A percentile compares a stretch with the other conserved stretches of the same genome.
Evolutionary conservation across 1,139 yeast species (phyloP).

Genomic region (Blastobotrys serpentis): DNA sequence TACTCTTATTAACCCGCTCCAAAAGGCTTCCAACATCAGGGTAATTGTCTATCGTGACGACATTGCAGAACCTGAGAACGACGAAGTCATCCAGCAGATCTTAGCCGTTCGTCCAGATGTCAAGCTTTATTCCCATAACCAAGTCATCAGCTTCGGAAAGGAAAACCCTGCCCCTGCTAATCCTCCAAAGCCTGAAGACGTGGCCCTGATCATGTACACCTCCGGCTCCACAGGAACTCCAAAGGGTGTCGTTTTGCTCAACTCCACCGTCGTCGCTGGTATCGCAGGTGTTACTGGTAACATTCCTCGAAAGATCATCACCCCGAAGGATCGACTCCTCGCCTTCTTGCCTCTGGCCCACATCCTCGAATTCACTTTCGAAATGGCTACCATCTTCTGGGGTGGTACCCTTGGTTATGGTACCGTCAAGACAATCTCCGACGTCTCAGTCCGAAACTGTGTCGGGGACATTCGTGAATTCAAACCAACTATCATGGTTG

Average conservation of each 20-base stretch:
- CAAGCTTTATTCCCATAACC: constrained; percentile 61
- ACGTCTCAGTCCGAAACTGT: constrained; percentile 77
- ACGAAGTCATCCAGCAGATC: constrained; percentile 62
- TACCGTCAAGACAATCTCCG: constrained; percentile 86
- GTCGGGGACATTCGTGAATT: constrained; percentile 84
- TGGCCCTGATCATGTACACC: constrained; percentile 94
- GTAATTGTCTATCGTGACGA: constrained; percentile 69
- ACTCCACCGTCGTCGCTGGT: constrained; percentile 77
- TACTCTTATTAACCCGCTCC: constrained; percentile 68
- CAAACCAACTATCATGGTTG: constrained; percentile 93
- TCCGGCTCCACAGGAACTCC: constrained; percentile 98
- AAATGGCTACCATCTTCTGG: constrained; percentile 79
- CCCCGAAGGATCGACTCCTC: constrained; percentile 64
- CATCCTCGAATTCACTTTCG: constrained; percentile 89
- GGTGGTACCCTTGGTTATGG: constrained; percentile 91
- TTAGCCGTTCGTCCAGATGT: constrained; percentile 77
- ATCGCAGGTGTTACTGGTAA: constrained; percentile 74
- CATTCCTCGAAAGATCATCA: constrained; percentile 55
- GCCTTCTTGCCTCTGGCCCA: constrained; percentile 96
- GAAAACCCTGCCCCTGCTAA: constrained; percentile 43
- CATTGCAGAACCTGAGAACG: constrained; percentile 60
- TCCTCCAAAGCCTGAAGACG: constrained; percentile 69
- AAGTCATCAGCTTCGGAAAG: constrained; percentile 64
- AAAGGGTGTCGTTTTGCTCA: constrained; percentile 89
- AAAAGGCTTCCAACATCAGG: constrained; percentile 61